These are phyloP conservation scores for Przewalskia tangutica DNA, from an alignment of 257 asterid genomes.

Conservation along the genomic window DNA sequence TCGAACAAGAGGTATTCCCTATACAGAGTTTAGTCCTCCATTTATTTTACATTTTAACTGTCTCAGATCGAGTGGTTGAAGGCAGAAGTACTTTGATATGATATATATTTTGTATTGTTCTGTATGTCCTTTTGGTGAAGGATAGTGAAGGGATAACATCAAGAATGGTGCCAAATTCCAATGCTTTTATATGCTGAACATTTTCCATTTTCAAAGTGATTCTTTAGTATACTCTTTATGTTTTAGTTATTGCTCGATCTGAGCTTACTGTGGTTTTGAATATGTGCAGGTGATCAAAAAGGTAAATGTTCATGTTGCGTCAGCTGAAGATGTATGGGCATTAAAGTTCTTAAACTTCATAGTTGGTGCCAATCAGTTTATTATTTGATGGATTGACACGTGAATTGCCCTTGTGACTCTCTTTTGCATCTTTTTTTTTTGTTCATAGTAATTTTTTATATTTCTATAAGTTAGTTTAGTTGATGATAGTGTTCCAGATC, in stretches of 20 bases:
- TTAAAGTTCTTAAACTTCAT: constrained; percentile 61
- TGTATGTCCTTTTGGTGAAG: not conserved
- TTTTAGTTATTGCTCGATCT: not conserved
- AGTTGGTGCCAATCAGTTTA: constrained; percentile 62
- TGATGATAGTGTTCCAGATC: not conserved
- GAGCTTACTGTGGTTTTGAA: constrained; percentile 9
- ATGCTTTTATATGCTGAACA: not conserved
- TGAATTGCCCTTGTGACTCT: constrained; percentile 85
- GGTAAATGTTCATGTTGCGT: constrained; percentile 39
- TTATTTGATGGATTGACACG: constrained; percentile 80
- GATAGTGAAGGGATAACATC: not conserved
- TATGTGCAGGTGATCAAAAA: constrained; percentile 54
- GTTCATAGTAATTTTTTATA: not conserved
- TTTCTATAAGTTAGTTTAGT: not conserved
- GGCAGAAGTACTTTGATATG: not conserved
- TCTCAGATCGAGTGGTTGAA: not conserved
- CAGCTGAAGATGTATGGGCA: constrained; percentile 78
- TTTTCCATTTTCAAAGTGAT: not conserved
- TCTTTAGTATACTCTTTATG: not conserved
- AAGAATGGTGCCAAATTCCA: not conserved
- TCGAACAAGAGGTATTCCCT: constrained; percentile 67
- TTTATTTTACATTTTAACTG: not conserved
- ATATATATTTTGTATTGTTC: not conserved
- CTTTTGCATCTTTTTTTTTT: not conserved
- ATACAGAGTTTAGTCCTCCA: not conserved